Conservation (phyloP, 192 early-diverging fungal genomes). For the Pecoramyces ruminantium region DNA sequence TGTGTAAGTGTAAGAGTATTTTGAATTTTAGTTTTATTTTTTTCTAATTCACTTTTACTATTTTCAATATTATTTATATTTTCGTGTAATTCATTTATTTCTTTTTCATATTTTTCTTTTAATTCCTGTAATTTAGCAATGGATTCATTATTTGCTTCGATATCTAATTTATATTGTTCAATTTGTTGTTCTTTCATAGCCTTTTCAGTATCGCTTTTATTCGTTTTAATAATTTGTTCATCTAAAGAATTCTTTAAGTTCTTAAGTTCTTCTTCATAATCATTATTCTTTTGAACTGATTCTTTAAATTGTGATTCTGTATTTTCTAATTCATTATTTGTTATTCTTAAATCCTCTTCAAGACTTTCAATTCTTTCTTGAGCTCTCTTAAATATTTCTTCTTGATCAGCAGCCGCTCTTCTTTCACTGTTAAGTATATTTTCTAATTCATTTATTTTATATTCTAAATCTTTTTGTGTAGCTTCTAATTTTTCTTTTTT, state of each 20-base stretch:
- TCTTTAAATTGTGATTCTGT: slow-evolving; percentile 21
- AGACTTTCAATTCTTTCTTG: slow-evolving; percentile 39
- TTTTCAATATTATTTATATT: slow-evolving; percentile 18
- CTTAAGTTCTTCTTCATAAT: slow-evolving; percentile 20
- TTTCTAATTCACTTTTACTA: slow-evolving; percentile 16
- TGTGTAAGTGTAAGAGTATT: slow-evolving; percentile 19
- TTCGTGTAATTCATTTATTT: slow-evolving; percentile 18
- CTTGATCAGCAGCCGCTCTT: slow-evolving; percentile 62
- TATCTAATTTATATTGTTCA: slow-evolving; percentile 28
- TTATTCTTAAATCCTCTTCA: slow-evolving; percentile 19
- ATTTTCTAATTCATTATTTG: slow-evolving; percentile 23
- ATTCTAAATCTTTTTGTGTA: slow-evolving; percentile 35
- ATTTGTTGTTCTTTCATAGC: slow-evolving; percentile 21
- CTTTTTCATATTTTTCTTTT: slow-evolving; percentile 16
- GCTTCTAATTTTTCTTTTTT: slow-evolving; percentile 40
- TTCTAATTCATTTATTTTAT: slow-evolving; percentile 52
- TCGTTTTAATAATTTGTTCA: slow-evolving; percentile 11
- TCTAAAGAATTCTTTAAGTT: slow-evolving; percentile 8
- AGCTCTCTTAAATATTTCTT: slow-evolving; percentile 64
- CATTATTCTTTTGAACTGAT: slow-evolving; percentile 13
- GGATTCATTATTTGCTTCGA: slow-evolving; percentile 12
- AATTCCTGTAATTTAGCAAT: slow-evolving; percentile 20
- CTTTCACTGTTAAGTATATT: slow-evolving; percentile 53
- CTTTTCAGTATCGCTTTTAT: slow-evolving; percentile 36
- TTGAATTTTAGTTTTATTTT: slow-evolving; percentile 25